phyloP scores from a whole-genome alignment of 345 rosid genomes.

The Gossypium mustelinum region DNA sequence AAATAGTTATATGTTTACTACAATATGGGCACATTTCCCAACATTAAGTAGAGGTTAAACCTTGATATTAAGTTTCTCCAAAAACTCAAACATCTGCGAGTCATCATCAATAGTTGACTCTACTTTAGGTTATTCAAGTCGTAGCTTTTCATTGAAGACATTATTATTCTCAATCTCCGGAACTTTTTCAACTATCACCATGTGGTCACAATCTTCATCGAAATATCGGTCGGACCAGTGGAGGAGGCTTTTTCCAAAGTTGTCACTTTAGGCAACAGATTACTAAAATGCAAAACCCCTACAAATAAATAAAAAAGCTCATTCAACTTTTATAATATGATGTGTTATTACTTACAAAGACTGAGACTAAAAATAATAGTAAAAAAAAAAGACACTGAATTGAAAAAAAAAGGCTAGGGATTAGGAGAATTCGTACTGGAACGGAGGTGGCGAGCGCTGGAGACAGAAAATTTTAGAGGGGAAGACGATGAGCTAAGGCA shows the following conservation, averaged over 20 bases:
- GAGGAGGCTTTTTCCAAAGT: constrained; percentile 46
- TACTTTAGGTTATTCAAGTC: constrained; percentile 24
- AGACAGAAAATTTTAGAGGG: neutral
- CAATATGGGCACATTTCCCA: too few species aligned
- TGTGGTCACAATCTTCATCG: constrained; percentile 31
- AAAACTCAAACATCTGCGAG: constrained; percentile 32
- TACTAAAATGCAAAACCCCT: constrained; percentile 29
- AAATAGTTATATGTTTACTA: too few species aligned
- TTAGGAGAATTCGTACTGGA: neutral
- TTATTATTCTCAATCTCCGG: constrained; percentile 23
- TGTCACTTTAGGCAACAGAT: constrained; percentile 40
- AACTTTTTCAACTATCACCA: constrained; percentile 29
- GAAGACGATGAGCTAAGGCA: neutral
- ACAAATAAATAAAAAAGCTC: neutral
- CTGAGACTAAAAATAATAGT: neutral
- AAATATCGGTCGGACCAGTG: constrained; percentile 28
- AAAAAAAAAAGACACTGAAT: too few species aligned
- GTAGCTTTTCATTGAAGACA: constrained; percentile 23
- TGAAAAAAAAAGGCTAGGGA: neutral
- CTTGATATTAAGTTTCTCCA: constrained; percentile 53
- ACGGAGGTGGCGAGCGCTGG: neutral
- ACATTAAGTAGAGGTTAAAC: constrained; percentile 27
- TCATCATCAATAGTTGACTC: constrained; percentile 34
- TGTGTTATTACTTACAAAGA: neutral
- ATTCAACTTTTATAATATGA: neutral